Evolutionary conservation across 2,329 filamentous ascomycete species (phyloP).

Genomic region (Fusarium annulatum): DNA sequence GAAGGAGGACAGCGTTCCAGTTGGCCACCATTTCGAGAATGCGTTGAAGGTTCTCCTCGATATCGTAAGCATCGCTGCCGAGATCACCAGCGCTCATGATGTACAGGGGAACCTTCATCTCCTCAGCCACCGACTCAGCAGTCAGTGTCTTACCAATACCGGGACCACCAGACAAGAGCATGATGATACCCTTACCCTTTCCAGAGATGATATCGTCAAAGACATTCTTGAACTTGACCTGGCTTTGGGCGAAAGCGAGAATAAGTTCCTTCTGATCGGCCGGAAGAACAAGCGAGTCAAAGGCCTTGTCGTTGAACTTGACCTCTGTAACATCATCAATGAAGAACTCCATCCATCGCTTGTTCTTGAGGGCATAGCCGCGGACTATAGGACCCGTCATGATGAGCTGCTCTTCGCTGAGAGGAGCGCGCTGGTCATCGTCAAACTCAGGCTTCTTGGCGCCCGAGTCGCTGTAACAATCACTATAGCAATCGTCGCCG

Average conservation of each 20-base stretch:
- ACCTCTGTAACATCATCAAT: conserved; percentile 59
- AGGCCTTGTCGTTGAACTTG: conserved; percentile 61
- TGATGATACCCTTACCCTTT: conserved; percentile 63
- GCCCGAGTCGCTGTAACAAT: neutral
- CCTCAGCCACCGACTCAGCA: conserved; percentile 62
- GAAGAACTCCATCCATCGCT: conserved; percentile 62
- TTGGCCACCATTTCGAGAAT: conserved; percentile 73
- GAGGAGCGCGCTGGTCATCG: conserved; percentile 34
- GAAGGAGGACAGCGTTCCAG: conserved; percentile 55
- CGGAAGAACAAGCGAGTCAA: conserved; percentile 61
- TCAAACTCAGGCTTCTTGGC: neutral
- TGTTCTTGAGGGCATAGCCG: conserved; percentile 62
- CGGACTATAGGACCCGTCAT: conserved; percentile 55
- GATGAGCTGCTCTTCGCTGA: conserved; percentile 55
- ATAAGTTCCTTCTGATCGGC: conserved; percentile 63
- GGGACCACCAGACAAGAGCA: conserved; percentile 60
- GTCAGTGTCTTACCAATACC: conserved; percentile 64
- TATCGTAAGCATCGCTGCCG: conserved; percentile 70
- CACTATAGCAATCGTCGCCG: neutral
- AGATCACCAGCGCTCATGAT: conserved; percentile 74
- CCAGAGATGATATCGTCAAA: conserved; percentile 66
- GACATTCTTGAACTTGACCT: conserved; percentile 53
- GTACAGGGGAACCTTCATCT: conserved; percentile 61
- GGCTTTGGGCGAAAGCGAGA: conserved; percentile 61
- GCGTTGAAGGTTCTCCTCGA: conserved; percentile 68